Conservation (phyloP, 139 green algal genomes). For the Micractinium sp. region DNA sequence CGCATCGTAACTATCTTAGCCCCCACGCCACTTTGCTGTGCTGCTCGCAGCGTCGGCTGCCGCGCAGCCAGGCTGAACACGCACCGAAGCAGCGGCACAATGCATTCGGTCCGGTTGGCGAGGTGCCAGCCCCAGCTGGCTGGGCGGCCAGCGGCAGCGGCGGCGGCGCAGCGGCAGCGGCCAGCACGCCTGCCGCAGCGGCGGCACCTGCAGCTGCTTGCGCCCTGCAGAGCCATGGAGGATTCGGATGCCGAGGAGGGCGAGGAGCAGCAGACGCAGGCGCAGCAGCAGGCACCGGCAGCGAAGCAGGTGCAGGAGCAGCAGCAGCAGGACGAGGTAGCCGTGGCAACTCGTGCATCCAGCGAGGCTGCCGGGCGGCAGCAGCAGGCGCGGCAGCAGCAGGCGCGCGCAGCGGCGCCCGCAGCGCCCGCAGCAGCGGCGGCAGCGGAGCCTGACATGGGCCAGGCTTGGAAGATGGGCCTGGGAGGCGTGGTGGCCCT, state of each 20-base stretch:
- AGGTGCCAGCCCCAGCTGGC: slow-evolving; percentile 5
- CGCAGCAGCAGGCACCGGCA: not conserved
- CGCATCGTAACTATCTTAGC: not conserved
- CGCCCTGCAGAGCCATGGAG: slow-evolving; percentile 8
- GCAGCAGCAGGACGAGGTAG: not conserved
- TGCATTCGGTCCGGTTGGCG: slow-evolving; percentile 12
- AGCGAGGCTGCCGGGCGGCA: not conserved
- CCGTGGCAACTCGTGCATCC: not conserved
- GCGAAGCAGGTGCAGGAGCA: slow-evolving; percentile 2
- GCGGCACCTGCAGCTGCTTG: slow-evolving; percentile 4
- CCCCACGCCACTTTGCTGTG: not conserved
- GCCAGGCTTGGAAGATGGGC: slow-evolving; percentile 40
- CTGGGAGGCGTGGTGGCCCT: slow-evolving; percentile 43
- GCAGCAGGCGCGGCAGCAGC: not conserved
- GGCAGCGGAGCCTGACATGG: slow-evolving; percentile 32
- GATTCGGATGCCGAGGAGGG: slow-evolving; percentile 6
- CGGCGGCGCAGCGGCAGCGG: not conserved
- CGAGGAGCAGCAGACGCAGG: not conserved
- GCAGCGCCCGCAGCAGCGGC: not conserved
- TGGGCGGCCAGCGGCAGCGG: not conserved
- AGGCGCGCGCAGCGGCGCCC: not conserved
- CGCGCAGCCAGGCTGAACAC: no score
- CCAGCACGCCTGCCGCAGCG: not conserved
- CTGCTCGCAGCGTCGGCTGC: not conserved
- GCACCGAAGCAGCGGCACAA: not conserved